Conservation (phyloP, 1,284 basidiomycete genomes). For the Papiliotrema nemorosa region DNA sequence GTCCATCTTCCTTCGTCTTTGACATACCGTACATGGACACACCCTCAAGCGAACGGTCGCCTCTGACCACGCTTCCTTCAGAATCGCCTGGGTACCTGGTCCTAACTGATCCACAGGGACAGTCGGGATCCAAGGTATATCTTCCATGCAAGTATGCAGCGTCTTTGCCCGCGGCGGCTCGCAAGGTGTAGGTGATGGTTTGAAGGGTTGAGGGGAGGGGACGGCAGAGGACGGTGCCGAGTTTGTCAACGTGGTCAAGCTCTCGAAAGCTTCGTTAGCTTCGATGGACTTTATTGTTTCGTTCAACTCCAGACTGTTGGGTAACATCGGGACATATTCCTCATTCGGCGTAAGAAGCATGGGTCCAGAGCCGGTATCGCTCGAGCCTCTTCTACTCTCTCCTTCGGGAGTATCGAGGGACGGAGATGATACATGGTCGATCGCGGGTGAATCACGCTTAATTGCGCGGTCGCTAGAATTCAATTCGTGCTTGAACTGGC, state of each 20-base stretch:
- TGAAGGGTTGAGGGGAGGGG: background rate
- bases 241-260: background rate
- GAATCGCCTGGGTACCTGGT: background rate
- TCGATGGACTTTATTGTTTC: background rate
- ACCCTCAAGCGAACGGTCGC: background rate
- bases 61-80: background rate
- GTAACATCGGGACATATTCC: background rate
- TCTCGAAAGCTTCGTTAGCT: background rate
- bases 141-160: background rate
- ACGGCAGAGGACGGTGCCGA: background rate
- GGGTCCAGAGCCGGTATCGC: background rate
- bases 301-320: background rate
- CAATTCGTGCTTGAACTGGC: too few species aligned
- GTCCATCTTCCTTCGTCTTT: background rate
- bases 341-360: background rate
- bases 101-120: background rate
- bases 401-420: background rate
- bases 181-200: background rate
- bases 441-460: background rate
- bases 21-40: background rate
- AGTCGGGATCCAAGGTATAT: slow-evolving; percentile 2
- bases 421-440: background rate
- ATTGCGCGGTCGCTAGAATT: background rate
- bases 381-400: background rate
- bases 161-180: background rate